phyloP scores from a whole-genome alignment of 768 basidiomycete species.

The Tulasnella sp. region DNA sequence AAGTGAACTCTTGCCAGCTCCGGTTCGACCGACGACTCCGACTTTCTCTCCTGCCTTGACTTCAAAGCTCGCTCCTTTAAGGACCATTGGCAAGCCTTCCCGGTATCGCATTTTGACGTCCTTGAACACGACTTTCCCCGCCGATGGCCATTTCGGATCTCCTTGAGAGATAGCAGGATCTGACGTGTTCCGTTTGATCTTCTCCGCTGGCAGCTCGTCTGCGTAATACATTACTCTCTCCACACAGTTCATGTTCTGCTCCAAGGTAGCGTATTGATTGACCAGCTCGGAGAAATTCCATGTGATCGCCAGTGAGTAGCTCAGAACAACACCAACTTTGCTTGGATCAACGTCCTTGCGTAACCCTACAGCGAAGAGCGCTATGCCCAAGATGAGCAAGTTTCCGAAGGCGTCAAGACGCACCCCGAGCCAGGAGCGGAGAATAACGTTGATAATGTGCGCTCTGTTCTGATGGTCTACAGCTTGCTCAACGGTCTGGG shows the following conservation, averaged over 20 bases:
- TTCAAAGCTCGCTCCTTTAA: conserved; percentile 66
- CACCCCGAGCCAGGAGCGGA: conserved; percentile 71
- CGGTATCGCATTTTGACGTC: conserved; percentile 71
- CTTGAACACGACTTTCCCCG: conserved; percentile 61
- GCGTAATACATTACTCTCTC: conserved; percentile 78
- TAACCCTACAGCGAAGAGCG: conserved; percentile 62
- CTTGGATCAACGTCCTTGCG: conserved; percentile 65
- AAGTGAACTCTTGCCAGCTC: conserved; percentile 14
- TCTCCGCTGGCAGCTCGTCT: conserved; percentile 68
- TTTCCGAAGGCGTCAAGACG: conserved; percentile 78
- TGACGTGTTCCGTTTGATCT: conserved; percentile 53
- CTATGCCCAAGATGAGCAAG: conserved; percentile 45
- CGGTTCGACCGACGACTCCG: conserved; percentile 30
- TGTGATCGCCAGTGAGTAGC: conserved; percentile 27
- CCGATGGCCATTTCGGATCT: conserved; percentile 53
- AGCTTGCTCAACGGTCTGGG: not conserved
- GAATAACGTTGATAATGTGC: conserved; percentile 10
- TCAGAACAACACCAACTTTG: conserved; percentile 41
- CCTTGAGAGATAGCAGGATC: conserved; percentile 31
- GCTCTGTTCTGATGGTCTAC: no score
- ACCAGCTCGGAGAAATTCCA: conserved; percentile 39
- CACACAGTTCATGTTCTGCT: conserved; percentile 58
- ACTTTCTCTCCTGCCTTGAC: conserved; percentile 75
- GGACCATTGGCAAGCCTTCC: conserved; percentile 73
- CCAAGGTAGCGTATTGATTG: conserved; percentile 60